phyloP scores from a whole-genome alignment of 768 basidiomycete species.

The Boletus tomentosulus region DNA sequence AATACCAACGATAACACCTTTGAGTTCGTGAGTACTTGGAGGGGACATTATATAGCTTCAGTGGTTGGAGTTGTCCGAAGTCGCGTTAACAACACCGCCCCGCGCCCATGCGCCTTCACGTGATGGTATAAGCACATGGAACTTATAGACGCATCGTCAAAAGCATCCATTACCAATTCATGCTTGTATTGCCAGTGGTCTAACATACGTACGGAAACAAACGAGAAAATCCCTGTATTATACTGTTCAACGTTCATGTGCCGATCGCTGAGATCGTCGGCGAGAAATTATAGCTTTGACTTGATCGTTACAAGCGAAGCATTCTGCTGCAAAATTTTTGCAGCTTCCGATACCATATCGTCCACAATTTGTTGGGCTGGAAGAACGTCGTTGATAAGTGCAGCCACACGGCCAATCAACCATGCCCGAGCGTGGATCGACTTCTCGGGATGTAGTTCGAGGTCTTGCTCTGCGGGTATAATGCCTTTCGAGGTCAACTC shows the following conservation, averaged over 20 bases:
- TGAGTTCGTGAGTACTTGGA: slow-evolving; percentile 15
- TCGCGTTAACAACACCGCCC: not conserved
- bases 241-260: not conserved
- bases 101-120: slow-evolving; percentile 5
- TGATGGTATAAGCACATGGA: not conserved
- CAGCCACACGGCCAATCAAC: slow-evolving; percentile 83
- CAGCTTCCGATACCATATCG: slow-evolving; percentile 66
- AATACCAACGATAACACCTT: slow-evolving; percentile 18
- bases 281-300: slow-evolving; percentile 44
- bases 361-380: slow-evolving; percentile 85
- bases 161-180: no score
- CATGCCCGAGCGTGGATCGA: slow-evolving; percentile 61
- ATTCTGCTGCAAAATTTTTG: slow-evolving; percentile 40
- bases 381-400: slow-evolving; percentile 66
- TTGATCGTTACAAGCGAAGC: slow-evolving; percentile 37
- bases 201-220: not conserved
- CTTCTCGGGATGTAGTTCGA: slow-evolving; percentile 80
- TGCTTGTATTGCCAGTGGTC: not conserved
- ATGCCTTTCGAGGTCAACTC: slow-evolving; percentile 80
- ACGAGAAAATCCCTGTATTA: not conserved
- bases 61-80: not conserved
- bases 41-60: slow-evolving; percentile 5
- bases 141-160: no score
- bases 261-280: not conserved
- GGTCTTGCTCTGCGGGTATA: slow-evolving; percentile 66